A percentile compares a stretch with the other conserved stretches of the same genome.
These are phyloP conservation scores for Hymenoscyphus repandus DNA, from an alignment of 2,329 filamentous ascomycete species.

Conservation along the genomic window DNA sequence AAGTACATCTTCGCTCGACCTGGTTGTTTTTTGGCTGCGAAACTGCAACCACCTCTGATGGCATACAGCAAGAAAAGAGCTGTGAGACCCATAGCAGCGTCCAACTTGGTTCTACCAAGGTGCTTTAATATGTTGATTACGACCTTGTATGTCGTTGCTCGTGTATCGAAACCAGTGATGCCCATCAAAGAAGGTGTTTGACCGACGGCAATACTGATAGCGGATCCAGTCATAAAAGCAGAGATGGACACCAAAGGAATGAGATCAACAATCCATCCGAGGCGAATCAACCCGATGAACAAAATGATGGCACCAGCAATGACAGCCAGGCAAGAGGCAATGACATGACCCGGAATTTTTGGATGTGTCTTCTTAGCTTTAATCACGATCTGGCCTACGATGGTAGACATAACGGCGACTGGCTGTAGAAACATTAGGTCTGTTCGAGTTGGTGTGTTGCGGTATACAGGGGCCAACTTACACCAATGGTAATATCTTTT, in stretches of 20 bases:
- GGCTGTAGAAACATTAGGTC: constrained; percentile 49
- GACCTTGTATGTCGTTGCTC: constrained; percentile 74
- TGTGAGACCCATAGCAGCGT: constrained; percentile 84
- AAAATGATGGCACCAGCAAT: constrained; percentile 73
- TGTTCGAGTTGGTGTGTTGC: not conserved
- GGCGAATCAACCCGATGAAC: constrained; percentile 70
- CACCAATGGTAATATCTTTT: constrained; percentile 96
- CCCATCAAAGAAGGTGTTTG: constrained; percentile 82
- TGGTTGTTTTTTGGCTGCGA: constrained; percentile 63
- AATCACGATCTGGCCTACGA: constrained; percentile 76
- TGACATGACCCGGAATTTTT: constrained; percentile 53
- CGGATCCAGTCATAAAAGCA: constrained; percentile 95
- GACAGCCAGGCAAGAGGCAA: constrained; percentile 75
- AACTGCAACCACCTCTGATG: constrained; percentile 62
- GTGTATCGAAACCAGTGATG: constrained; percentile 61
- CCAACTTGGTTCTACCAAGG: constrained; percentile 61
- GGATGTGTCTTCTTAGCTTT: constrained; percentile 54
- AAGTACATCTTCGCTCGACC: constrained; percentile 70
- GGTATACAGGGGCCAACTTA: constrained; percentile 39
- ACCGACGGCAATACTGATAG: constrained; percentile 79
- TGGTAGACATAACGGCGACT: constrained; percentile 90
- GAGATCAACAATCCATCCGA: constrained; percentile 88
- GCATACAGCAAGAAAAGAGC: constrained; percentile 73
- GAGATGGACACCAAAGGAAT: constrained; percentile 87
- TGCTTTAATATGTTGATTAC: constrained; percentile 78